Evolutionary conservation across 2,329 filamentous ascomycete genomes (phyloP), one percentile per base, ranked within the genome.

Genomic region (Chaetomium strumarium): DNA sequence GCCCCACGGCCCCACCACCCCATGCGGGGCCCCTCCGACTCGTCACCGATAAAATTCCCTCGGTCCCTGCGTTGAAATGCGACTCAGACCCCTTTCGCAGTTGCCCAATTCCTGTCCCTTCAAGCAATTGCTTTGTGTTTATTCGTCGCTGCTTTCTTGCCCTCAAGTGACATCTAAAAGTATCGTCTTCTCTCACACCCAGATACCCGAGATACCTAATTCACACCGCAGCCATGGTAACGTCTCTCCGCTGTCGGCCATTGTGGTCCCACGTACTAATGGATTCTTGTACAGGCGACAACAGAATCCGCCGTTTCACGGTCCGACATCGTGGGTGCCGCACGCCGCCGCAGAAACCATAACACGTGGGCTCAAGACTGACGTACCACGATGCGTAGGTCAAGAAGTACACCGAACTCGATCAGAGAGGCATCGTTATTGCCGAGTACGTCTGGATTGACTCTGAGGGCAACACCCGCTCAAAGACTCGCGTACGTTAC

Each of bases 381-480:
- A 45, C 39, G 13, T 31, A 10, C 19, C 39, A 48, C 11, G 39
- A 11, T 72, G 10, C n/a, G 5, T 31, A 95, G 90, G 84, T 96
- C 72, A 77, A 86, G 72, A 96, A 96, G 75, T 97, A 92, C 80
- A 84, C 93, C 75, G 78, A 79, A 67, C 87, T 97, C 66, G 85
- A 90, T 71, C 92, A 97, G 78, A 88, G 86, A 72, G 91, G 90
- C 71, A 77, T 76, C 64, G 79, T 95, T 69, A 93, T 96, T 74
- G 92, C 90, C 68, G 92, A 96, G 77, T 96, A 96, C 76, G 84
- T 96, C 79, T 96, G 92, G 92, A 86, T 96, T 70, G 91, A 96
- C 68, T 79, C 87, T 61, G 73, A 76, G 61, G 90, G 91, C 70
- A 85, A 86, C 67, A 81, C 88, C 64, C 90, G 93, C 67, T 96